phyloP scores from a whole-genome alignment of 306 rosid species.

The Begonia fuchsioides region DNA sequence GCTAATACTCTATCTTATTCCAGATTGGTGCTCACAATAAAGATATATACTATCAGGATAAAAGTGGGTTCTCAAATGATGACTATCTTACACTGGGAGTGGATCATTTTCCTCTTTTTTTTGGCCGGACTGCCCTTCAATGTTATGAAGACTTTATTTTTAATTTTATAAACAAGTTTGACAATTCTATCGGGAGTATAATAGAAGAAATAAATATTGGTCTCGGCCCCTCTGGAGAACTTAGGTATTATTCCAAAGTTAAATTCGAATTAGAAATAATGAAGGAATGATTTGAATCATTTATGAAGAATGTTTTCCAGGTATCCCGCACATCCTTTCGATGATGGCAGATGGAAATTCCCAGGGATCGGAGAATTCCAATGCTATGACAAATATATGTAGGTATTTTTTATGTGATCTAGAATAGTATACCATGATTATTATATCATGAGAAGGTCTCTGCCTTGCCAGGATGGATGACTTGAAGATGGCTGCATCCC shows the following conservation, averaged over 20 bases:
- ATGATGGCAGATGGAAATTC: slow-evolving; percentile 25
- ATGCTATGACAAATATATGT: slow-evolving; percentile 33
- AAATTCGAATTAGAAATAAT: slow-evolving; percentile 3
- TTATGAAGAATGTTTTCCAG: slow-evolving; percentile 10
- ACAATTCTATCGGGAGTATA: slow-evolving; percentile 12
- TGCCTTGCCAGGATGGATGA: slow-evolving; percentile 21
- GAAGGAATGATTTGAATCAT: slow-evolving; percentile 3
- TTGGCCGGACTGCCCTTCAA: slow-evolving; percentile 24
- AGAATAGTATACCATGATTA: neutral
- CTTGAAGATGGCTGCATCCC: slow-evolving; percentile 15
- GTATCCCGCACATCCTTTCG: slow-evolving; percentile 27
- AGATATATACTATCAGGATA: slow-evolving; percentile 24
- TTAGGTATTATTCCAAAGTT: slow-evolving; percentile 17
- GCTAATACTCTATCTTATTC: neutral
- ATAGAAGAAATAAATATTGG: slow-evolving; percentile 29
- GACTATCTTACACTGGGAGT: slow-evolving; percentile 29
- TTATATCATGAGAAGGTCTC: slow-evolving; percentile 2
- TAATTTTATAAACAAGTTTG: slow-evolving; percentile 19
- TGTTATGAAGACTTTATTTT: slow-evolving; percentile 24
- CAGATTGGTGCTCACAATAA: slow-evolving; percentile 24
- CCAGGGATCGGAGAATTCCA: slow-evolving; percentile 28
- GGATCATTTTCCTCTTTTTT: slow-evolving; percentile 23
- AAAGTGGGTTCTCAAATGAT: slow-evolving; percentile 20
- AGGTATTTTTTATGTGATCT: slow-evolving; percentile 4
- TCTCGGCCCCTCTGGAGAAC: slow-evolving; percentile 26